A percentile compares a stretch with the other conserved stretches of the same genome.
These are phyloP conservation scores for Psilocybe subaeruginosa DNA, from an alignment of 768 basidiomycete species.

Conservation along the genomic window DNA sequence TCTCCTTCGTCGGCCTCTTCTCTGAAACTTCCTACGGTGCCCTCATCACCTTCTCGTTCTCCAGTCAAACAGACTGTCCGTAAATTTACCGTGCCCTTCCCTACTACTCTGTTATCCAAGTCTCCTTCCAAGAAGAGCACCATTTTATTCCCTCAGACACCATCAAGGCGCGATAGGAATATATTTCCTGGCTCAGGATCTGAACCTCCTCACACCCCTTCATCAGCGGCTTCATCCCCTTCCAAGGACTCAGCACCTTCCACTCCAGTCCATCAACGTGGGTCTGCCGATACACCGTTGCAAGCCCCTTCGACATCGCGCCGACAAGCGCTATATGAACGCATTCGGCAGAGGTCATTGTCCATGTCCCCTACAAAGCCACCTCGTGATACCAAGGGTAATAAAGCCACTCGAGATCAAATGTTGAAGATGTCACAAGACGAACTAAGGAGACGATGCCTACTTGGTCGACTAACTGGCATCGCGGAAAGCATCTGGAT, in stretches of 20 bases:
- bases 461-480: constrained; percentile 76
- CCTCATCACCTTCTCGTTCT: constrained; percentile 47
- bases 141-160: constrained; percentile 65
- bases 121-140: constrained; percentile 54
- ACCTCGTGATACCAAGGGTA: constrained; percentile 31
- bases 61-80: constrained; percentile 38
- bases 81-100: constrained; percentile 54
- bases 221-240: constrained; percentile 33
- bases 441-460: constrained; percentile 73
- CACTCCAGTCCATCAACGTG: constrained; percentile 70
- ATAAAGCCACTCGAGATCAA: constrained; percentile 55
- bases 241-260: constrained; percentile 50
- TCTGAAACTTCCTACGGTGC: constrained; percentile 41
- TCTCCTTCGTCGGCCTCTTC: constrained; percentile 65
- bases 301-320: constrained; percentile 76
- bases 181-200: constrained; percentile 41
- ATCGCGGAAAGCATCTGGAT: constrained; percentile 92
- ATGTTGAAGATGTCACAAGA: constrained; percentile 76
- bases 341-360: constrained; percentile 73
- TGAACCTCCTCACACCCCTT: constrained; percentile 47
- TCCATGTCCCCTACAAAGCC: constrained; percentile 68
- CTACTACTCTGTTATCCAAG: constrained; percentile 41
- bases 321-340: constrained; percentile 80
- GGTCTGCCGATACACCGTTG: constrained; percentile 56
- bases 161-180: constrained; percentile 51